These are phyloP conservation scores for Trichoderma lentiforme DNA, from an alignment of 2,329 filamentous ascomycete genomes.

Conservation along the genomic window DNA sequence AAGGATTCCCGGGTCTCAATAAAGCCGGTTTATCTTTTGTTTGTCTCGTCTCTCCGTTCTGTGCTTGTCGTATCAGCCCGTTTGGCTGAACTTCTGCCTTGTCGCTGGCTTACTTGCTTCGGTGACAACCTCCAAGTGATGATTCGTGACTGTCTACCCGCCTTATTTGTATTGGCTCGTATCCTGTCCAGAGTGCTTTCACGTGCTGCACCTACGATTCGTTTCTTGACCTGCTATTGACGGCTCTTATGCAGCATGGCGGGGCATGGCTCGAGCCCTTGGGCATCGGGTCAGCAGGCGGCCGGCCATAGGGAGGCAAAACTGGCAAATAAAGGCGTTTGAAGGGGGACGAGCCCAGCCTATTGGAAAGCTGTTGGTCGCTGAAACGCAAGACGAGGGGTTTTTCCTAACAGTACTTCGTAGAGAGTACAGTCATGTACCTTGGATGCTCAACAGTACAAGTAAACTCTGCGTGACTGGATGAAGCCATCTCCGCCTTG, in stretches of 20 bases:
- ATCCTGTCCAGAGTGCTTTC: neutral
- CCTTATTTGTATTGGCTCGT: neutral
- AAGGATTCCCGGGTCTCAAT: neutral
- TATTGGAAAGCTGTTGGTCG: neutral
- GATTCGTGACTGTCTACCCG: neutral
- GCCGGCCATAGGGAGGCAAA: neutral
- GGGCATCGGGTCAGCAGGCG: slow-evolving; percentile 12
- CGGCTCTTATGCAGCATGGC: neutral
- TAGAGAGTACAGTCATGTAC: neutral
- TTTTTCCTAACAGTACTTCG: neutral
- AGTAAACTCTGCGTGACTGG: neutral
- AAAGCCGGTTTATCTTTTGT: slow-evolving; percentile 8
- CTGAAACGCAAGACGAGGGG: neutral
- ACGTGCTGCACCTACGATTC: neutral
- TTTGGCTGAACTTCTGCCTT: neutral
- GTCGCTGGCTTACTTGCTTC: neutral
- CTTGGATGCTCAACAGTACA: neutral
- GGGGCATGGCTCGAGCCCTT: slow-evolving; percentile 1
- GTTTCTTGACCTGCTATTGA: neutral
- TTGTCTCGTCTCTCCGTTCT: neutral
- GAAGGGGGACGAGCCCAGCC: neutral
- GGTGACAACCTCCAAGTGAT: neutral
- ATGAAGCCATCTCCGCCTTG: neutral
- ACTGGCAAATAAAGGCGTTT: neutral
- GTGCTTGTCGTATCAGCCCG: neutral